phyloP scores from a whole-genome alignment of 192 early-diverging fungal species.

The Radiomyces spectabilis region DNA sequence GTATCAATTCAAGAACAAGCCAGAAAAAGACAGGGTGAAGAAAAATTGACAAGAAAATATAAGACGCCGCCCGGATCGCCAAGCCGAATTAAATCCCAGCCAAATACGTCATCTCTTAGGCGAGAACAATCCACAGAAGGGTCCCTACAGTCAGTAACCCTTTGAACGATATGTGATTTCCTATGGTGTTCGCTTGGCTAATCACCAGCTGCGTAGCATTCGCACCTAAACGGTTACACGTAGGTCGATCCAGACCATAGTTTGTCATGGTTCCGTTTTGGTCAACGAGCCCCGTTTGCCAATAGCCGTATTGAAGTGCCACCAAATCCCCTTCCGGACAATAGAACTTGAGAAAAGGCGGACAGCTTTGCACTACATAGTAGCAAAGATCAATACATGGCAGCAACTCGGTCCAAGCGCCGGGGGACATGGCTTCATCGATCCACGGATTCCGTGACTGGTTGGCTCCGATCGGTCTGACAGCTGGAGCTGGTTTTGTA shows the following conservation, averaged over 20 bases:
- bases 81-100: too few relatives aligned
- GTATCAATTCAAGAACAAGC: too few relatives aligned
- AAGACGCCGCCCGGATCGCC: too few relatives aligned
- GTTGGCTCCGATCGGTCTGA: constrained; percentile 11
- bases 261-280: constrained; percentile 1
- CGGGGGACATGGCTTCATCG: constrained; percentile 10
- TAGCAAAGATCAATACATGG: constrained; percentile 54
- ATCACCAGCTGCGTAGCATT: constrained; percentile 11
- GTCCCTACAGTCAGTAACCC: too few relatives aligned
- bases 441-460: constrained; percentile 33
- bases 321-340: constrained; percentile 42
- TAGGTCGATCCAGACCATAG: constrained; percentile 7
- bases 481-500: constrained; percentile 13
- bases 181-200: not conserved
- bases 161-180: too few relatives aligned
- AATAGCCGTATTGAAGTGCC: constrained; percentile 18
- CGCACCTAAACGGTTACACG: constrained; percentile 26
- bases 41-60: too few relatives aligned
- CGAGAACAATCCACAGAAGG: too few relatives aligned
- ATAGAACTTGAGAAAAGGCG: constrained; percentile 41
- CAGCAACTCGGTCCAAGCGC: constrained; percentile 38
- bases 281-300: constrained; percentile 6
- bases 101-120: too few relatives aligned
- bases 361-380: constrained; percentile 50
- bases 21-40: too few relatives aligned